Evolutionary conservation across 2,329 filamentous ascomycete genomes (phyloP).

Genomic region (Cadophora malorum): DNA sequence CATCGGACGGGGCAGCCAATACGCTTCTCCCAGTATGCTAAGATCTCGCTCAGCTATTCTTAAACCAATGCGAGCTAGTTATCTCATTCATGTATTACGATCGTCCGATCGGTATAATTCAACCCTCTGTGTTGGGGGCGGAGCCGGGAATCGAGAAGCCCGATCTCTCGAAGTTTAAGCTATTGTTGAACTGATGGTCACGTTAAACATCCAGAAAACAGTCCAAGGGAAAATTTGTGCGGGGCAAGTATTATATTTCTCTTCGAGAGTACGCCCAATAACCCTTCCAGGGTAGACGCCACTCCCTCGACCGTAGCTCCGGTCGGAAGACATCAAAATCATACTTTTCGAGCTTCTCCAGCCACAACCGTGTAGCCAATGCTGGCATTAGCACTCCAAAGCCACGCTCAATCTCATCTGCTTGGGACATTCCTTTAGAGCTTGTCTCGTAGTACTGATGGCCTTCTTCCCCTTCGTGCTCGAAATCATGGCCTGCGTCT

Average conservation of each 20-base stretch:
- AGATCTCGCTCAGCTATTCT: too few relatives aligned
- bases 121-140: too few relatives aligned
- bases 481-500: conserved; percentile 83
- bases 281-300: conserved; percentile 84
- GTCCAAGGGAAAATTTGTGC: not conserved
- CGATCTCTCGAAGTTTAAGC: too few relatives aligned
- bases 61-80: too few relatives aligned
- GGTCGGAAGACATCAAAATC: conserved; percentile 84
- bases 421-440: conserved; percentile 47
- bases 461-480: conserved; percentile 81
- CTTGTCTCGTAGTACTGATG: conserved; percentile 55
- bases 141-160: too few relatives aligned
- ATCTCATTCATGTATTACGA: too few relatives aligned
- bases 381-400: conserved; percentile 85
- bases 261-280: conserved; percentile 65
- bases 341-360: conserved; percentile 76
- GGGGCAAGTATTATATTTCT: conserved; percentile 49
- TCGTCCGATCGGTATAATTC: too few relatives aligned
- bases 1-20: too few relatives aligned
- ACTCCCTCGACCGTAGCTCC: conserved; percentile 68
- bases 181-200: not conserved
- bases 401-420: conserved; percentile 64
- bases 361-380: conserved; percentile 77
- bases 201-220: not conserved
- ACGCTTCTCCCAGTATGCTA: too few relatives aligned